Percentiles rank a stretch among this genome's conserved stretches.
Conservation (phyloP, 129 eudicot genomes). For the Deinandra increscens region DNA sequence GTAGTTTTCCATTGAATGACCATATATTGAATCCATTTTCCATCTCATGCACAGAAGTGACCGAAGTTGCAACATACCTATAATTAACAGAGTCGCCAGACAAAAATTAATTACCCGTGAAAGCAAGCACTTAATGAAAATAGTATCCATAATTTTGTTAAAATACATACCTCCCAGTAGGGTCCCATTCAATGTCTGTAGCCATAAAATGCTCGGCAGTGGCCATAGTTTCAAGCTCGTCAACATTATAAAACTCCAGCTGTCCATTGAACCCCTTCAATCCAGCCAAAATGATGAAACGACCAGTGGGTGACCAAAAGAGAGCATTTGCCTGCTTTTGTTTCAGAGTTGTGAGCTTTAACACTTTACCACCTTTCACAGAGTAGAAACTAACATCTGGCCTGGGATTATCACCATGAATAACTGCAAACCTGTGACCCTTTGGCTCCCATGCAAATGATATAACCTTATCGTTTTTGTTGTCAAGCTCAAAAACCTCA, state of each 20-base stretch:
- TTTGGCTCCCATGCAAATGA: slow-evolving; percentile 98
- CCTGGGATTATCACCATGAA: slow-evolving; percentile 82
- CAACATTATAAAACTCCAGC: slow-evolving; percentile 79
- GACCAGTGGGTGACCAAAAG: slow-evolving; percentile 87
- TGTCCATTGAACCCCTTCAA: slow-evolving; percentile 86
- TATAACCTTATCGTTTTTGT: slow-evolving; percentile 82
- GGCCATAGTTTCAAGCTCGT: slow-evolving; percentile 92
- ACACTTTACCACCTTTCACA: slow-evolving; percentile 67
- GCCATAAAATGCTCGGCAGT: slow-evolving; percentile 86
- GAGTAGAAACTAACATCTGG: slow-evolving; percentile 89
- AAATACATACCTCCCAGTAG: slow-evolving; percentile 75
- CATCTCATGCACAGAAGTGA: slow-evolving; percentile 91
- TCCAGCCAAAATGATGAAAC: slow-evolving; percentile 75
- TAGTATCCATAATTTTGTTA: background rate
- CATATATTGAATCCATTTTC: slow-evolving; percentile 91
- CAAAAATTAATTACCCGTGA: background rate
- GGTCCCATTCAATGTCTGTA: slow-evolving; percentile 93
- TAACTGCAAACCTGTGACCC: slow-evolving; percentile 87
- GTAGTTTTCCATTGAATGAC: slow-evolving; percentile 83
- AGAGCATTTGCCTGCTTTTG: slow-evolving; percentile 85
- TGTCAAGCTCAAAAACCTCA: slow-evolving; percentile 89
- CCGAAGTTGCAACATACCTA: slow-evolving; percentile 84
- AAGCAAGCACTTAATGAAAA: background rate
- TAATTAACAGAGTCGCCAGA: background rate
- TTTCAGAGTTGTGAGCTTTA: slow-evolving; percentile 68